Evolutionary conservation across 306 rosid genomes (phyloP), one percentile per base, ranked within the genome.

Genomic region (Cyclanthera cordifolia): DNA sequence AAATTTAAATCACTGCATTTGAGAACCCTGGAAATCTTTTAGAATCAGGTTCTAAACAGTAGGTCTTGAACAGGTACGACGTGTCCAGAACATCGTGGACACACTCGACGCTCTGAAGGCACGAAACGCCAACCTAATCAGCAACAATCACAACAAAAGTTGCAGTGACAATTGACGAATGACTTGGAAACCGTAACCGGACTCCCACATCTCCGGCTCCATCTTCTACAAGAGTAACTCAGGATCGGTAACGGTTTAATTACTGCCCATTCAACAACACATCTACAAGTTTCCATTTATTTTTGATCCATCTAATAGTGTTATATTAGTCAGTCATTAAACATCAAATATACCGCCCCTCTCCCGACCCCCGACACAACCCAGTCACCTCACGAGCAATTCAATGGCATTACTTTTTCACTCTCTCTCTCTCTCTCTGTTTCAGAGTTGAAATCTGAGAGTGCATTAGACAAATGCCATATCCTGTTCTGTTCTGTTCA

Each of bases 61-160:
- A 6, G 14, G 56, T 43, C 76, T 75, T 74, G 19, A 52, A 73
- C 86, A 89, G 97, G 96, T 92, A 28, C 84, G 80, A 3, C 91
- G 92, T 13, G 85, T 89, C 75, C 97, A 88, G 87, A 75, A 80
- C 65, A 74, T 78, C 0, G 96, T 91, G 64, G 96, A 91, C 73
- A 67, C 72, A 5, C 34, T 91, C 59, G 96, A 91, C 64, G 54
- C 79, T 46, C 79, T 88, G 21, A 91, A 84, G 76, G 83, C 34
- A 41, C 82, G 80, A 79, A 87, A 85, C 84, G 72, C 85, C 66
- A 82, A 78, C 19, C 86, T 88, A 4, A 32, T 12, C 60, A 57
- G 76, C 76, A 81, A 69, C 74, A 75, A 51, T 72, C 80, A 76
- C 46, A 34, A 34, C 41, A 34, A 72, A 88, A 43, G 87, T 73